These are phyloP conservation scores for Fusarium cicatricum DNA, from an alignment of 2,329 filamentous ascomycete species.

Conservation along the genomic window DNA sequence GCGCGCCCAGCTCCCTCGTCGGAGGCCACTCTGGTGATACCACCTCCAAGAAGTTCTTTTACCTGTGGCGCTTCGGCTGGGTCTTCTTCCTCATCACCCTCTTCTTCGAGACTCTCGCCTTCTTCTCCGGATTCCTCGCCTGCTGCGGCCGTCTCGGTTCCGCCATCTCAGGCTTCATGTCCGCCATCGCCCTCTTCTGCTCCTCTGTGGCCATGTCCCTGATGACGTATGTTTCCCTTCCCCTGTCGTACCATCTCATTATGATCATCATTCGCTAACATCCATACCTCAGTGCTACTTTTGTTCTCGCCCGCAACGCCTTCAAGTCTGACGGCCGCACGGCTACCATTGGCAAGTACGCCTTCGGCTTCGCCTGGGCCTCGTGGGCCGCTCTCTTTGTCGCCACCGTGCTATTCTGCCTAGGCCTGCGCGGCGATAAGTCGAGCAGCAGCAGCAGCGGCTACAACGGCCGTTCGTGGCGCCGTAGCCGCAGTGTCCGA, in stretches of 20 bases:
- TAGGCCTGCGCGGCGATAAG: conserved; percentile 64
- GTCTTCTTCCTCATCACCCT: conserved; percentile 88
- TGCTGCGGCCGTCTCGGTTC: conserved; percentile 76
- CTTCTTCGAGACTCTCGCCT: conserved; percentile 75
- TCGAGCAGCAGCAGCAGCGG: conserved; percentile 33
- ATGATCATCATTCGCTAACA: conserved; percentile 14
- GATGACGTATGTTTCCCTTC: conserved; percentile 71
- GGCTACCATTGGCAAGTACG: conserved; percentile 71
- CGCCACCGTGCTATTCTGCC: conserved; percentile 72
- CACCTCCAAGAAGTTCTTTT: conserved; percentile 72
- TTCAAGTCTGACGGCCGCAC: conserved; percentile 65
- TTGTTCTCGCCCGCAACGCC: conserved; percentile 73
- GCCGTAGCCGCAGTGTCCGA: conserved; percentile 47
- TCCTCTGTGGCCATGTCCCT: conserved; percentile 71
- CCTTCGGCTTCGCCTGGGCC: conserved; percentile 81
- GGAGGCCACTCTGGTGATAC: conserved; percentile 62
- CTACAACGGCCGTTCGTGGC: conserved; percentile 46
- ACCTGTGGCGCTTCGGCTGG: conserved; percentile 91
- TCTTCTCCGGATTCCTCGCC: conserved; percentile 74
- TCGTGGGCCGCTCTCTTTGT: conserved; percentile 72
- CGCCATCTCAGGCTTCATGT: conserved; percentile 68
- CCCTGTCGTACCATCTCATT: not conserved
- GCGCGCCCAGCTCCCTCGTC: conserved; percentile 55
- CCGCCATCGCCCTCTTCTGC: conserved; percentile 72
- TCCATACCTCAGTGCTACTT: conserved; percentile 55